Conservation (phyloP, 2,329 filamentous ascomycete species). For the Ceratocystis destructans region DNA sequence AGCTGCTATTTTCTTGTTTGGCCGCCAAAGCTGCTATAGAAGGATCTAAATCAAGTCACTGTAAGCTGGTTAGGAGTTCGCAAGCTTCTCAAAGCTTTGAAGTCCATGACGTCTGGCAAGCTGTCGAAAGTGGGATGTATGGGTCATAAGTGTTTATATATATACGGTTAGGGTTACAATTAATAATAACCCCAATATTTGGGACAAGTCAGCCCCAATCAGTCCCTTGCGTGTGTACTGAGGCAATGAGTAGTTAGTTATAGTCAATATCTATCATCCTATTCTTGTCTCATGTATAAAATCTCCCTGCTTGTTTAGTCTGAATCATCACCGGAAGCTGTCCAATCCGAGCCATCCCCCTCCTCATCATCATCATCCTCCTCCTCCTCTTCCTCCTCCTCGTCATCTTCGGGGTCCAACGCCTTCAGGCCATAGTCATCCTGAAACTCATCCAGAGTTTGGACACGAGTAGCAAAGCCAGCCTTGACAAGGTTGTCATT, state of each 20-base stretch:
- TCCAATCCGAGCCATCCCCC: constrained; percentile 24
- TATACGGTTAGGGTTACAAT: no score
- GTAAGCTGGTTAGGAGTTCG: background rate
- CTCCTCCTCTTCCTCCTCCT: constrained; percentile 46
- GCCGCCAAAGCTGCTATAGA: background rate
- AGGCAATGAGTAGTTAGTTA: constrained; percentile 1
- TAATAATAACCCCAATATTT: background rate
- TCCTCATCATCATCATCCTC: constrained; percentile 37
- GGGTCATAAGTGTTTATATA: constrained; percentile 10
- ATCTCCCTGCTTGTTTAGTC: background rate
- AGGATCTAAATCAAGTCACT: background rate
- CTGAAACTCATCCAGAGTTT: constrained; percentile 65
- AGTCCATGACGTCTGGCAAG: constrained; percentile 15
- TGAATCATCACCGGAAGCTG: constrained; percentile 13
- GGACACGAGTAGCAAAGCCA: constrained; percentile 67
- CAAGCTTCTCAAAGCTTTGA: background rate
- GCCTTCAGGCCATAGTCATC: constrained; percentile 75
- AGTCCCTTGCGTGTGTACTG: background rate
- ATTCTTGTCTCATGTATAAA: background rate
- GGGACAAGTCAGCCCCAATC: no score
- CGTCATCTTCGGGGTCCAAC: constrained; percentile 45
- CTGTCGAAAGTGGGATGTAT: constrained; percentile 11
- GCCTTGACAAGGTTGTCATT: constrained; percentile 57
- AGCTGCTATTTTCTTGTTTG: background rate
- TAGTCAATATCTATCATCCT: background rate